A percentile compares a stretch with the other conserved stretches of the same genome.
phyloP scores from a whole-genome alignment of 495 filamentous ascomycete species.

The Venustampulla echinocandica region DNA sequence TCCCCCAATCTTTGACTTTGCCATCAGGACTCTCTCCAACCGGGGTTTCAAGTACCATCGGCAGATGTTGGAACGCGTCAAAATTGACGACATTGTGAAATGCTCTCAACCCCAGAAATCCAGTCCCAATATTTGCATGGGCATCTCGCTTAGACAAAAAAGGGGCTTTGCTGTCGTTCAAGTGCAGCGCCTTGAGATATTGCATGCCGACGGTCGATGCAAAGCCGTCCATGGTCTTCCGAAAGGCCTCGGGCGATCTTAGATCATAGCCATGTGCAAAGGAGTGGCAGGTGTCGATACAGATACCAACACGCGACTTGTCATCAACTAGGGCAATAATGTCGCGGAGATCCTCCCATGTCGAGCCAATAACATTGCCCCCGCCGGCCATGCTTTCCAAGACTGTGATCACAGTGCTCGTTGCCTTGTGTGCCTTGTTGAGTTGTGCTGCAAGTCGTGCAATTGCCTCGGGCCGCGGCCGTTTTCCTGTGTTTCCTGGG shows the following conservation, averaged over 20 bases:
- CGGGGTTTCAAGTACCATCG: constrained; percentile 92
- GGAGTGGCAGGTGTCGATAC: constrained; percentile 92
- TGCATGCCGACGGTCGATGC: constrained; percentile 67
- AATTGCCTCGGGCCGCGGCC: constrained; percentile 58
- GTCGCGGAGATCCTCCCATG: constrained; percentile 75
- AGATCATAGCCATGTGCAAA: constrained; percentile 93
- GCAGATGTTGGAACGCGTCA: constrained; percentile 61
- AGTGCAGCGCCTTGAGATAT: constrained; percentile 76
- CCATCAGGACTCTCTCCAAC: constrained; percentile 57
- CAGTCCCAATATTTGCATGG: constrained; percentile 90
- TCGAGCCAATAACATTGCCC: constrained; percentile 76
- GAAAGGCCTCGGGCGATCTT: constrained; percentile 63
- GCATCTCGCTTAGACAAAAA: constrained; percentile 69
- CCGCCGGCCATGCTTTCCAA: constrained; percentile 94
- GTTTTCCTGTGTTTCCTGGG: constrained; percentile 69
- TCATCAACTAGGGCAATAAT: constrained; percentile 71
- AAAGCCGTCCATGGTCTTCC: constrained; percentile 62
- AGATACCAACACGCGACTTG: constrained; percentile 86
- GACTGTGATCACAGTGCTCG: constrained; percentile 66
- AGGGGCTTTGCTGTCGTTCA: constrained; percentile 92
- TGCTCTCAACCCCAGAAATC: constrained; percentile 79
- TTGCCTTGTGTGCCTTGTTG: constrained; percentile 70
- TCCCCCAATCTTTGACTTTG: constrained; percentile 55
- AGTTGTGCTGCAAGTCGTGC: constrained; percentile 67
- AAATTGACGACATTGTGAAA: constrained; percentile 92